A percentile compares a stretch with the other conserved stretches of the same genome.
Conservation (phyloP, 2,329 filamentous ascomycete genomes). For the Sporothrix curviconia region DNA sequence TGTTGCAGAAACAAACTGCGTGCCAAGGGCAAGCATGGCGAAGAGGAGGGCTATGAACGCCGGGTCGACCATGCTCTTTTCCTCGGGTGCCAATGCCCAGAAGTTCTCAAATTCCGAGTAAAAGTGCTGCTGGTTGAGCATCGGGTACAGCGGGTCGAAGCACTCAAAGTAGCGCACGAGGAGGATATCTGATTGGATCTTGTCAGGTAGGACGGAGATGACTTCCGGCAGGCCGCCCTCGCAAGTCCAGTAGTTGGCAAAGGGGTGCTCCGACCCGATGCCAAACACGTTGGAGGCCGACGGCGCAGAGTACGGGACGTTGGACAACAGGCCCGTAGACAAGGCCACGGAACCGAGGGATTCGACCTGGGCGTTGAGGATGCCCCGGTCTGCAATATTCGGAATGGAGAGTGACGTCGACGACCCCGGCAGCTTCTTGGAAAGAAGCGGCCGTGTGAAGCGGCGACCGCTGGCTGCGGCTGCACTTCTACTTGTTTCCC, state of each 20-base stretch:
- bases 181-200: constrained; percentile 67
- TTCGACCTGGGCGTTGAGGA: constrained; percentile 38
- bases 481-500: constrained; percentile 51
- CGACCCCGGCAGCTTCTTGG: constrained; percentile 38
- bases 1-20: constrained; percentile 62
- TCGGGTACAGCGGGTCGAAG: constrained; percentile 75
- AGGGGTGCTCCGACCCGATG: constrained; percentile 71
- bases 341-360: constrained; percentile 45
- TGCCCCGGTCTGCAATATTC: constrained; percentile 50
- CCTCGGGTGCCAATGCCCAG: constrained; percentile 54
- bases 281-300: constrained; percentile 73
- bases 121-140: constrained; percentile 69
- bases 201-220: constrained; percentile 67
- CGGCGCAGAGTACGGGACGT: constrained; percentile 64
- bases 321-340: constrained; percentile 59
- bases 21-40: constrained; percentile 70
- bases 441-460: constrained; percentile 50
- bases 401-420: constrained; percentile 39
- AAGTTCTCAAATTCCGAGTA: constrained; percentile 74
- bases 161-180: constrained; percentile 59
- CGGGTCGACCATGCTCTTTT: constrained; percentile 58
- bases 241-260: constrained; percentile 80
- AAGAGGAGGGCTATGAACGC: constrained; percentile 67
- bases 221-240: constrained; percentile 69
- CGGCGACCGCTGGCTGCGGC: constrained; percentile 41